Evolutionary conservation across 2,329 filamentous ascomycete species (phyloP), one percentile per base, ranked within the genome.

Genomic region (Claviceps fusiformis): DNA sequence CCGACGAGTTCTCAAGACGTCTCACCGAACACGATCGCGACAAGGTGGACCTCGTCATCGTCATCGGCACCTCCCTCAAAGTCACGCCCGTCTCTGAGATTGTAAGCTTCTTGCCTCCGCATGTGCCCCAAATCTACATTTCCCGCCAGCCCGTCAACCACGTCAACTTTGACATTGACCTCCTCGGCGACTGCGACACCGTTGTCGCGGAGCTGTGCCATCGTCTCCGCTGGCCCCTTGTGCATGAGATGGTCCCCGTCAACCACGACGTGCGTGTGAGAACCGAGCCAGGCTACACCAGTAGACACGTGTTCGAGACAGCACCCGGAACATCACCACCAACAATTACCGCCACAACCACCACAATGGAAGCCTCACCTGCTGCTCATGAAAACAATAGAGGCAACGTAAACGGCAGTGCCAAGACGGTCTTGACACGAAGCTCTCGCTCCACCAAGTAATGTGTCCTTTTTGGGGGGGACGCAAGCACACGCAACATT

Each of bases 11-110:
- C 70, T 87, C 86, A 56, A 76, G 81, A 52, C 85, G 91, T 8
- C 79, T 97, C 15, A 82, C 87, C n/a, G 78, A 88, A 57, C 80
- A 89, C 62, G 93, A 98, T 69, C 82, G 83, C 57, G 81, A 89
- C 59, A 76, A 80, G 56, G 88, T 87, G 1, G 93, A 98, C 67
- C 78, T 98, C 17, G 87, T 97, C 61, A 85, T 98, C 61, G 91
- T 97, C 61, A 96, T 98, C 63, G 93, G 93, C 60, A 98, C 93
- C 0, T 93, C 87, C 35, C 82, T 98, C 66, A 96, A 97, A 69
- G 93, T 98, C 2, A 90, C 89, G 1, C 93, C 93, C 39, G 93
- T 98, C 3, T 91, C 87, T 39, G 91, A 97, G 69, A 89, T 98
- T 50, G 87, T 90, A 1, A 85, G 86, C 41, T 87, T 86, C 62